Percentiles rank a stretch among this genome's conserved stretches.
Evolutionary conservation across 805 yeast genomes (phyloP).

Genomic region (Ogataea methylovora): DNA sequence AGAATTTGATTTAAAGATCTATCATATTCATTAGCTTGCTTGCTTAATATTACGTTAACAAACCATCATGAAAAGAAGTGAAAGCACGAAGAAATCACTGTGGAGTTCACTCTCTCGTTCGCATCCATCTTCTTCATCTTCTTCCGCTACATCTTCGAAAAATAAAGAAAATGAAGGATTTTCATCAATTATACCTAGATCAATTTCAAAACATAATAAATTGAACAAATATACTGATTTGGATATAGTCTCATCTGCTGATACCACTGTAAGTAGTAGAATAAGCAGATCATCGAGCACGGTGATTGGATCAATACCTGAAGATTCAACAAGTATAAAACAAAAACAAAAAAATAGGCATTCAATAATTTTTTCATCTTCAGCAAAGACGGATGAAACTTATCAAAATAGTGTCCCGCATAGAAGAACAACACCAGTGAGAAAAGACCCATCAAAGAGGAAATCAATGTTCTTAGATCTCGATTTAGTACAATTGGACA

Average conservation of each 20-base stretch:
- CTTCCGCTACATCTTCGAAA: background rate
- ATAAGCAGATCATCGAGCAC: background rate
- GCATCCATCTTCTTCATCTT: background rate
- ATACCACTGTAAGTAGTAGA: too few relatives aligned
- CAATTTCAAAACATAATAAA: background rate
- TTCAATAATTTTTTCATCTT: background rate
- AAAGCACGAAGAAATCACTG: conserved; percentile 1
- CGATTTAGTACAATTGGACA: too few relatives aligned
- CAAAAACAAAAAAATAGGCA: background rate
- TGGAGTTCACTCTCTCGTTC: conserved; percentile 1
- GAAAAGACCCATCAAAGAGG: background rate
- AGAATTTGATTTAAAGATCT: too few relatives aligned
- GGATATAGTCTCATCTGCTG: too few relatives aligned
- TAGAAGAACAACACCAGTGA: too few relatives aligned
- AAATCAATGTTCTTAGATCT: background rate
- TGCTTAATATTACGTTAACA: too few relatives aligned
- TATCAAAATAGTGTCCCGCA: too few relatives aligned
- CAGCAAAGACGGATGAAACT: too few relatives aligned
- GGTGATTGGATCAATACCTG: background rate
- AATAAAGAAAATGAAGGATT: background rate
- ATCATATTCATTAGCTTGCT: too few relatives aligned
- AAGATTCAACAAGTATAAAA: background rate
- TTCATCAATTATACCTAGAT: background rate
- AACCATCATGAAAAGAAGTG: conserved; percentile 1
- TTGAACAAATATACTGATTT: too few relatives aligned